Evolutionary conservation across 139 green algal genomes (phyloP), one percentile per base, ranked within the genome.

Genomic region (Tetraselmis chui): DNA sequence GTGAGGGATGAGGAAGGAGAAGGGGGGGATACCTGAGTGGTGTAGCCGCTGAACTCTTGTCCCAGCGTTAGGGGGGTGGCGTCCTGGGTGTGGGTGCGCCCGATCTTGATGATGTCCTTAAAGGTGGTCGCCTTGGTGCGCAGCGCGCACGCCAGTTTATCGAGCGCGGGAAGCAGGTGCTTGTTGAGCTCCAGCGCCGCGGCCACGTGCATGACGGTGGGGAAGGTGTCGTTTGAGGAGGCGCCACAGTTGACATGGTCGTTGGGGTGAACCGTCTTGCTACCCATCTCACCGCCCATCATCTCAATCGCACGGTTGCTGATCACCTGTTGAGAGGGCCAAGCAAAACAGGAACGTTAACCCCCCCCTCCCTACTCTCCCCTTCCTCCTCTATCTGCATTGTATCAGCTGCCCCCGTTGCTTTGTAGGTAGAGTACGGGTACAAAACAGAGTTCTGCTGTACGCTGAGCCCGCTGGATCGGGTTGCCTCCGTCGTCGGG

Each of bases 181-280:
- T 85, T 30, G 29, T 92, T 80, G 26, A 95, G 85, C 81, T 97
- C 91, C 1, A 85, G 87, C 2, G 89, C 96, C 2, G 89, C 92
- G 5, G 95, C 93, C 59, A 99, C 97, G 89, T 99, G 94, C 94
- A 98, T 98, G 27, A 96, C 96, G 1, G 90, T 96, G 2, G 96
- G 96, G 81, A 99, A 98, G 31, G 96, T 98, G 90, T 99, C 96
- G 81, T 99, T 99, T 30, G 91, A 96, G 78, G 86, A 94, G 87
- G 98, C 94, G 29, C 94, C 93, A 84, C 93, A 93, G 92, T 99
- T 99, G 24, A 99, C 96, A 86, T 99, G 93, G 86, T 99, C 96
- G 84, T 99, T 99, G 75, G 96, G 96, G 85, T 98, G 95, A 29
- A 98, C 92, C 1, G 32, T 82, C 86, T 98, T 98, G 88, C 91